phyloP scores from a whole-genome alignment of 2,329 filamentous ascomycete genomes.

The Periconia macrospinosa region DNA sequence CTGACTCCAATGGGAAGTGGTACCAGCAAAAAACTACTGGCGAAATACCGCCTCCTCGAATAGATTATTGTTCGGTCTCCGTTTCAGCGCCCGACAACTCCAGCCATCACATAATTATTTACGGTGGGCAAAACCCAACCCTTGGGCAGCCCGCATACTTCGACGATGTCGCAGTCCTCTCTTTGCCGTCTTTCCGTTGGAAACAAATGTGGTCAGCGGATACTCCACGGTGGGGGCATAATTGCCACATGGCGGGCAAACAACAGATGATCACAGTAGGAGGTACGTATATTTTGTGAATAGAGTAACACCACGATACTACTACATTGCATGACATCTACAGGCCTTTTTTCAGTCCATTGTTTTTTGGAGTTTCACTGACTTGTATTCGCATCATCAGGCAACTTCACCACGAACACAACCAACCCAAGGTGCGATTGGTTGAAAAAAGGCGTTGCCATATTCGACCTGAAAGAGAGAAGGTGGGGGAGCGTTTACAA shows the following conservation, averaged over 20 bases:
- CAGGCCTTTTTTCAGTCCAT: too few relatives aligned
- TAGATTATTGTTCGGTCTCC: constrained; percentile 49
- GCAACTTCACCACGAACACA: constrained; percentile 20
- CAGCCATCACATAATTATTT: constrained; percentile 53
- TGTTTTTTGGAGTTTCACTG: too few relatives aligned
- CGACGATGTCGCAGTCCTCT: constrained; percentile 40
- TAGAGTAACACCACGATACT: too few relatives aligned
- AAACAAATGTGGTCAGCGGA: constrained; percentile 41
- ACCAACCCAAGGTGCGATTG: constrained; percentile 18
- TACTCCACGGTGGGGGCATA: constrained; percentile 45
- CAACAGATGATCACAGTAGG: constrained; percentile 49
- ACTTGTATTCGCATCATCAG: too few relatives aligned
- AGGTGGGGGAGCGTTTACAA: constrained; percentile 19
- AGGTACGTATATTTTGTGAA: too few relatives aligned
- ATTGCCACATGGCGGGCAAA: constrained; percentile 44
- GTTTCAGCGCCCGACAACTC: constrained; percentile 49
- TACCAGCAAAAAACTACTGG: constrained; percentile 48
- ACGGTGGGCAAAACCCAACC: constrained; percentile 50
- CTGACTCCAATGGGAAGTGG: constrained; percentile 42
- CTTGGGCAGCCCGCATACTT: constrained; percentile 3
- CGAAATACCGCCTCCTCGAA: constrained; percentile 44
- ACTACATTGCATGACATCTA: too few relatives aligned
- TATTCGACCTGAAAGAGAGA: constrained; percentile 13
- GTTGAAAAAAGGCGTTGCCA: constrained; percentile 21
- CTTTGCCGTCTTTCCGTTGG: constrained; percentile 52